Conservation (phyloP, 2,329 filamentous ascomycete species). For the Verticillium dahliae region DNA sequence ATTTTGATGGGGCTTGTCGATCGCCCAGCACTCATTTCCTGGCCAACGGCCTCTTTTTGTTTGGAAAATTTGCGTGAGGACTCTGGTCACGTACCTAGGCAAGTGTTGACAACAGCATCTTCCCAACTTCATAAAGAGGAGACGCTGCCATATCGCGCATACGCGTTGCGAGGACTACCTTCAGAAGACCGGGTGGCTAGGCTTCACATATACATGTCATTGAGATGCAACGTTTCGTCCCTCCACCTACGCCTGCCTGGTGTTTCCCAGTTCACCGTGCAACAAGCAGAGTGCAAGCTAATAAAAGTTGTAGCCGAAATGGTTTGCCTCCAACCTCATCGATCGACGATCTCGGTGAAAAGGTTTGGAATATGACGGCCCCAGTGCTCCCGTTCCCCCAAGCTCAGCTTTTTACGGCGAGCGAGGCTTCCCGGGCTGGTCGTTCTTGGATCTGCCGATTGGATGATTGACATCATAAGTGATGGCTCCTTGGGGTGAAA, state of each 20-base stretch:
- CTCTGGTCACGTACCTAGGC: no score
- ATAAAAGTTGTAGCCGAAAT: constrained; percentile 60
- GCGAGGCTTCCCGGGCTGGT: constrained; percentile 59
- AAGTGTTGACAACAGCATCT: no score
- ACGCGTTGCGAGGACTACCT: no score
- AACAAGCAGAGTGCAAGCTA: background rate
- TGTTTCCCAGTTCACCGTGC: background rate
- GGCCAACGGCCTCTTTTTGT: background rate
- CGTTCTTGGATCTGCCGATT: constrained; percentile 93
- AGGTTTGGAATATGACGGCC: constrained; percentile 84
- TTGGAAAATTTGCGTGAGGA: background rate
- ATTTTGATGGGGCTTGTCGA: background rate
- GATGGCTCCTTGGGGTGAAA: constrained; percentile 72
- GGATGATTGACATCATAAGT: constrained; percentile 77
- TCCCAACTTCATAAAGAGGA: no score
- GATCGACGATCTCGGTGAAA: constrained; percentile 86
- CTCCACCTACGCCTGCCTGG: background rate
- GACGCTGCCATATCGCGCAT: no score
- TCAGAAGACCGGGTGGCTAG: no score
- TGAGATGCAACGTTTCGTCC: background rate
- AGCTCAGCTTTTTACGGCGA: constrained; percentile 64
- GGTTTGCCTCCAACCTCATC: constrained; percentile 85
- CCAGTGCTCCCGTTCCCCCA: constrained; percentile 48
- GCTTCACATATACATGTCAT: no score
- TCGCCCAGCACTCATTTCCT: background rate